Conservation (phyloP, 768 basidiomycete genomes). For the Pleurotus eryngii region DNA sequence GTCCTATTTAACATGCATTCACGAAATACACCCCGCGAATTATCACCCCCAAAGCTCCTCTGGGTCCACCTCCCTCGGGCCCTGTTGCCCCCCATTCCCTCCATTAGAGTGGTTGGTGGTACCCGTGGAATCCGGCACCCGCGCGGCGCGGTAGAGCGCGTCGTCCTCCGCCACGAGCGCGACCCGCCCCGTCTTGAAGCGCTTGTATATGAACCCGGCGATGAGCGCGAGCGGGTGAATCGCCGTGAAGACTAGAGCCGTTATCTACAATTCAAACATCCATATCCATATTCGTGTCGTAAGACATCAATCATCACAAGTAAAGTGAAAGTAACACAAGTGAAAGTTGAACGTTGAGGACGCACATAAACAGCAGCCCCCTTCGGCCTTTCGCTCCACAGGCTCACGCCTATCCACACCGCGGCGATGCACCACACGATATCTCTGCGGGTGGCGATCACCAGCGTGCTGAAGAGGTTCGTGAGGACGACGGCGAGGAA, state of each 20-base stretch:
- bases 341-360: conserved; percentile 6
- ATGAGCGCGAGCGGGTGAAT: conserved; percentile 63
- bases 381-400: conserved; percentile 62
- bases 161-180: conserved; percentile 40
- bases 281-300: too few relatives aligned
- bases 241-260: conserved; percentile 59
- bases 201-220: conserved; percentile 37
- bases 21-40: not conserved
- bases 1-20: not conserved
- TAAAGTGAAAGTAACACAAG: too few relatives aligned
- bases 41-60: conserved; percentile 33
- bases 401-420: conserved; percentile 67
- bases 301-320: too few relatives aligned
- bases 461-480: conserved; percentile 55
- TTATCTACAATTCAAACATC: conserved; percentile 29
- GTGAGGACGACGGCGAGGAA: conserved; percentile 65
- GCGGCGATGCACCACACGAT: conserved; percentile 75
- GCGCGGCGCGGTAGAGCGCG: conserved; percentile 10
- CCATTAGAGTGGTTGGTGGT: conserved; percentile 4
- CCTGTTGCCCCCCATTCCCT: conserved; percentile 12
- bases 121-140: conserved; percentile 6
- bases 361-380: conserved; percentile 63
- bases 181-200: conserved; percentile 21
- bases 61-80: conserved; percentile 41
- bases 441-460: conserved; percentile 57